Conservation (phyloP, 2,329 filamentous ascomycete species). For the Pseudogymnoascus sp. region DNA sequence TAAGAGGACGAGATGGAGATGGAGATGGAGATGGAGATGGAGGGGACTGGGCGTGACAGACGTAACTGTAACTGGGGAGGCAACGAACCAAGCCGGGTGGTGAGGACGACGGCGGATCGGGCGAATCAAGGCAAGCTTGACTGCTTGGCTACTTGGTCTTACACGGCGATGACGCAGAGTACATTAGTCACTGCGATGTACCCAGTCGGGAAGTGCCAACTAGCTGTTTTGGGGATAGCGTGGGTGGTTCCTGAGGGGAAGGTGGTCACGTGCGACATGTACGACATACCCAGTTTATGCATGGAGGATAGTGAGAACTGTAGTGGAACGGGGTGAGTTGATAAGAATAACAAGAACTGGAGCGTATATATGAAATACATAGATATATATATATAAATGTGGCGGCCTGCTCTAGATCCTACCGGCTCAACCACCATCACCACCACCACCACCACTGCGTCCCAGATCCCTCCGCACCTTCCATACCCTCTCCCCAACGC, state of each 20-base stretch:
- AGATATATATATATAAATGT: neutral
- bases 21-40: neutral
- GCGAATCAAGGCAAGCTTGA: neutral
- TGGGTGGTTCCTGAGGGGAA: neutral
- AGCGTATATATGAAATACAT: neutral
- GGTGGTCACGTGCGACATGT: neutral
- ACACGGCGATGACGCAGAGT: neutral
- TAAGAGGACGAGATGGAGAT: neutral
- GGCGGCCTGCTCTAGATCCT: neutral
- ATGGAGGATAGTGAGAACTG: neutral
- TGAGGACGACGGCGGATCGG: neutral
- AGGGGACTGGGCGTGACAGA: no score
- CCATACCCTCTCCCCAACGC: constrained; percentile 52
- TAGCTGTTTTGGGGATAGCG: neutral
- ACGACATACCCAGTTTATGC: neutral
- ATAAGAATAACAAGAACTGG: no score
- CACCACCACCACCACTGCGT: neutral
- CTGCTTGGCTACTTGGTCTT: neutral
- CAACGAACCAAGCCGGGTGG: constrained; percentile 8
- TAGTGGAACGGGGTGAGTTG: no score
- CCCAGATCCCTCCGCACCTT: constrained; percentile 54
- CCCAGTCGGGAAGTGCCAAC: neutral
- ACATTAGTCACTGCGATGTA: neutral
- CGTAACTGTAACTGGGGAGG: no score
- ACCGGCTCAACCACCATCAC: neutral